These are phyloP conservation scores for Diplodia seriata DNA, from an alignment of 2,329 filamentous ascomycete species.

Conservation along the genomic window DNA sequence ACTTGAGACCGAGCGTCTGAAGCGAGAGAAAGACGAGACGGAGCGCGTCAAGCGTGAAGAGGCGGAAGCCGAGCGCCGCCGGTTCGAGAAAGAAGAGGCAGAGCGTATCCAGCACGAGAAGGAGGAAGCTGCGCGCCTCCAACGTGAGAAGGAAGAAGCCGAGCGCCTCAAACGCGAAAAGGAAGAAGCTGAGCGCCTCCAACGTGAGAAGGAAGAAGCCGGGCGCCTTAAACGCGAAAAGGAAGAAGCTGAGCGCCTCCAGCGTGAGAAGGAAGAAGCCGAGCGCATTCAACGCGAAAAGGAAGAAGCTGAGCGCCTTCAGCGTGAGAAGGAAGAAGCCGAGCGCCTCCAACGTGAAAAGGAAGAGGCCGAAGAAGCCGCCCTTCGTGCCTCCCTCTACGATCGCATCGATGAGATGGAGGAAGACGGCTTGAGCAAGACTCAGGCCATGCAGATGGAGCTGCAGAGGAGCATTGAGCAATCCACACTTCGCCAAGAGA, in stretches of 20 bases:
- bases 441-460: background rate
- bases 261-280: slow-evolving; percentile 1
- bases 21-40: background rate
- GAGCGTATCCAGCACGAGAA: background rate
- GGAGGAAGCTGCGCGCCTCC: background rate
- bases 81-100: background rate
- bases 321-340: slow-evolving; percentile 6
- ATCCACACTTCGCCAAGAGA: background rate
- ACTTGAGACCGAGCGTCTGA: background rate
- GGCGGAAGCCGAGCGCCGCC: background rate
- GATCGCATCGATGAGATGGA: slow-evolving; percentile 6
- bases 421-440: slow-evolving; percentile 6
- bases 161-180: background rate
- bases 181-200: background rate
- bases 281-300: slow-evolving; percentile 1
- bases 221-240: background rate
- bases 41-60: background rate
- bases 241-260: background rate
- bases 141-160: slow-evolving; percentile 1
- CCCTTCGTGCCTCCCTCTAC: background rate
- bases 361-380: slow-evolving; percentile 15
- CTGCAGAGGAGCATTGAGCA: background rate
- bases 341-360: slow-evolving; percentile 7
- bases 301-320: slow-evolving; percentile 8
- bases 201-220: background rate